Conservation (phyloP, 2,329 filamentous ascomycete species). For the Botrytis fabae region DNA sequence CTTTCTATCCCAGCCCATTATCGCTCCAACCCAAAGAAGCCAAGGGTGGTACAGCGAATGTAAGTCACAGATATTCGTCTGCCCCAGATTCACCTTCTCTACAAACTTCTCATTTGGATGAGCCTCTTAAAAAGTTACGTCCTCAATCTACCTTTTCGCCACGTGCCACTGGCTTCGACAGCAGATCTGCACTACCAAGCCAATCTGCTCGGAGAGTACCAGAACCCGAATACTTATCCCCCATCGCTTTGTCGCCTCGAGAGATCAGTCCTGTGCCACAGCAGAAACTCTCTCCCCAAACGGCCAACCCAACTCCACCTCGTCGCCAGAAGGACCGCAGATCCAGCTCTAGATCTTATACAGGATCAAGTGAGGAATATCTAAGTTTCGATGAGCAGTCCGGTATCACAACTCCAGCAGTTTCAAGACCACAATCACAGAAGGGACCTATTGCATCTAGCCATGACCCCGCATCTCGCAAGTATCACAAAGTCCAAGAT, state of each 20-base stretch:
- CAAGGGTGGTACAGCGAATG: slow-evolving; percentile 25
- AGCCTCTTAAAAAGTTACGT: background rate
- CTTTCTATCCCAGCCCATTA: slow-evolving; percentile 4
- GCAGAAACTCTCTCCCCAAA: background rate
- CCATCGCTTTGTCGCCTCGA: background rate
- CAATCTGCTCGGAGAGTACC: slow-evolving; percentile 8
- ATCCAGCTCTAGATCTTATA: slow-evolving; percentile 29
- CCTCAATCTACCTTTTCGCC: slow-evolving; percentile 15
- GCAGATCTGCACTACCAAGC: slow-evolving; percentile 7
- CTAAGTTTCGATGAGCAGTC: slow-evolving; percentile 34
- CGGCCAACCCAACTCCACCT: background rate
- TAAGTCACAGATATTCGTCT: slow-evolving; percentile 23
- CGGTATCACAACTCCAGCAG: slow-evolving; percentile 36
- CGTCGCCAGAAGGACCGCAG: slow-evolving; percentile 12
- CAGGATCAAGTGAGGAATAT: slow-evolving; percentile 38
- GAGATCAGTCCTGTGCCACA: background rate
- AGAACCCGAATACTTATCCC: background rate
- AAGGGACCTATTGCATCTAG: slow-evolving; percentile 22
- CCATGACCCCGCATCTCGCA: background rate
- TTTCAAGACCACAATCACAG: slow-evolving; percentile 35
- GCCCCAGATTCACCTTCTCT: background rate
- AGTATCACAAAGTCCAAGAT: slow-evolving; percentile 8
- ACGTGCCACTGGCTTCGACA: slow-evolving; percentile 4
- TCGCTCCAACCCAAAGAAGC: slow-evolving; percentile 21
- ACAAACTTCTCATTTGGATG: background rate